Percentiles rank a stretch among this genome's conserved stretches.
phyloP scores from a whole-genome alignment of 1,284 basidiomycete genomes.

The Cystobasidiaceae sp. region DNA sequence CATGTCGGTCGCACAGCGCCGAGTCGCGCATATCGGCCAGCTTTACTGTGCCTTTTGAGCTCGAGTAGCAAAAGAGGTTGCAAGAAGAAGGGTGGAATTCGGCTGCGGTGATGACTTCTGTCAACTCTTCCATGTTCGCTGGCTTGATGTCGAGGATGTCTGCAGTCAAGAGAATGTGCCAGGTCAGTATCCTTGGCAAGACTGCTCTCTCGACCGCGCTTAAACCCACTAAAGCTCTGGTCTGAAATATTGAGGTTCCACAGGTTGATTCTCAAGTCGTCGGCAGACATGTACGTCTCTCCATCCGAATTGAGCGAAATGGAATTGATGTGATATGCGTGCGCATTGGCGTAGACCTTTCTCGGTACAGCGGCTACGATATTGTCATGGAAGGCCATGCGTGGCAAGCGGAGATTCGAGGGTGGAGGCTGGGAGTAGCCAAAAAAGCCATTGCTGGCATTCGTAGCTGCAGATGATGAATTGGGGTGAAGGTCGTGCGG shows the following conservation, averaged over 20 bases:
- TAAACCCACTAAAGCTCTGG: constrained; percentile 93
- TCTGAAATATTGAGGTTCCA: constrained; percentile 99
- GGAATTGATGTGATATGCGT: constrained; percentile 99
- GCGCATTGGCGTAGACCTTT: constrained; percentile 98
- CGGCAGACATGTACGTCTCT: constrained; percentile 98
- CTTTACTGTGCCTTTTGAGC: constrained; percentile 99
- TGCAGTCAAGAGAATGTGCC: constrained; percentile 46
- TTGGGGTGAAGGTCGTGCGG: too few relatives aligned
- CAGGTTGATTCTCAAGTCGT: constrained; percentile 92
- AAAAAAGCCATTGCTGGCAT: constrained; percentile 11
- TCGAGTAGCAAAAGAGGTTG: constrained; percentile 99
- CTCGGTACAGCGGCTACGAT: constrained; percentile 97
- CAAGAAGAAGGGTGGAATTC: constrained; percentile 98
- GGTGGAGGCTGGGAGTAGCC: constrained; percentile 1
- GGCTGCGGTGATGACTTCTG: constrained; percentile 98
- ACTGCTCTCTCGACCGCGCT: not conserved
- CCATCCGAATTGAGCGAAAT: constrained; percentile 99
- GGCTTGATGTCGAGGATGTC: constrained; percentile 99
- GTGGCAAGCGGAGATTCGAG: constrained; percentile 68
- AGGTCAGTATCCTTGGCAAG: not conserved
- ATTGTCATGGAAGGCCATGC: constrained; percentile 89
- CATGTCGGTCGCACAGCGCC: constrained; percentile 90
- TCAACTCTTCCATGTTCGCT: constrained; percentile 99
- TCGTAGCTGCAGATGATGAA: constrained; percentile 47
- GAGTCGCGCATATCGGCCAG: constrained; percentile 99